Evolutionary conservation across 768 basidiomycete genomes (phyloP).

Genomic region (Strobilomyces dryophilus): DNA sequence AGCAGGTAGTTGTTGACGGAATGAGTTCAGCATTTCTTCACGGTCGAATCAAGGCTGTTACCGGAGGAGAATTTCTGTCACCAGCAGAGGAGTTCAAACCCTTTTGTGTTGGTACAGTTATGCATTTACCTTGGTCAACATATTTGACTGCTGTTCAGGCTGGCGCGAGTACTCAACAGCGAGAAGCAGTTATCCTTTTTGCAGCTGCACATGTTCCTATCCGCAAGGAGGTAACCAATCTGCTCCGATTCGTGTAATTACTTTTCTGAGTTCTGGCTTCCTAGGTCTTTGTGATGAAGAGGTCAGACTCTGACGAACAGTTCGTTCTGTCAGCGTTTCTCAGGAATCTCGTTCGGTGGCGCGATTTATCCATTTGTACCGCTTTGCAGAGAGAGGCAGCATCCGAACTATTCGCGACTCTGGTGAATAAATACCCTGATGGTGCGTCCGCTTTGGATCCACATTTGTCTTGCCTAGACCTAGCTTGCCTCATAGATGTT

Average conservation of each 20-base stretch:
- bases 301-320: slow-evolving; percentile 36
- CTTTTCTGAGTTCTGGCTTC: neutral
- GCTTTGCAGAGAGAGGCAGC: slow-evolving; percentile 52
- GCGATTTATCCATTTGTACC: slow-evolving; percentile 43
- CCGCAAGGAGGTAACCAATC: slow-evolving; percentile 53
- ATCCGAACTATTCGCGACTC: slow-evolving; percentile 54
- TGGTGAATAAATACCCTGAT: slow-evolving; percentile 75
- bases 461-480: neutral
- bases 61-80: slow-evolving; percentile 48
- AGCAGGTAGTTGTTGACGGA: slow-evolving; percentile 49
- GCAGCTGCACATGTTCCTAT: slow-evolving; percentile 62
- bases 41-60: slow-evolving; percentile 45
- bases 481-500: slow-evolving; percentile 36
- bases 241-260: neutral
- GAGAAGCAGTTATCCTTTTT: slow-evolving; percentile 64
- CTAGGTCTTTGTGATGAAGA: slow-evolving; percentile 39
- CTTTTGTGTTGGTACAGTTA: slow-evolving; percentile 41
- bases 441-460: slow-evolving; percentile 39
- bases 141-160: slow-evolving; percentile 9
- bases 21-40: slow-evolving; percentile 39
- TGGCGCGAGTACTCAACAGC: slow-evolving; percentile 36
- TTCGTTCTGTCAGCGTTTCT: slow-evolving; percentile 49
- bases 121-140: neutral
- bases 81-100: slow-evolving; percentile 40
- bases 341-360: slow-evolving; percentile 56